These are phyloP conservation scores for Lentinula lateritia DNA, from an alignment of 768 basidiomycete species.

Conservation along the genomic window DNA sequence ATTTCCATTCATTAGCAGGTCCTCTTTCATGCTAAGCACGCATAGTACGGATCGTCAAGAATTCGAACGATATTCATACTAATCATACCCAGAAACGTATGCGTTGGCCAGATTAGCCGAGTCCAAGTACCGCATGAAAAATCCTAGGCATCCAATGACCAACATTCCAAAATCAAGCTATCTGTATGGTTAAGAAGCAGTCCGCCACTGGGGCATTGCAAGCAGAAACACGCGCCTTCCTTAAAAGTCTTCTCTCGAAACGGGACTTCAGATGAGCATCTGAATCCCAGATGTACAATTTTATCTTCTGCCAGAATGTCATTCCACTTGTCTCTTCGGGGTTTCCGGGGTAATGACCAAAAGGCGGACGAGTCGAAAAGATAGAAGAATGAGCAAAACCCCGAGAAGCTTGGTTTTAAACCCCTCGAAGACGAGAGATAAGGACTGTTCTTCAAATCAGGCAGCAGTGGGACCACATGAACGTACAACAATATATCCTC, in stretches of 20 bases:
- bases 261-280: conserved; percentile 16
- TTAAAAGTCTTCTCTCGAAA: conserved; percentile 15
- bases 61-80: neutral
- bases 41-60: neutral
- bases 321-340: neutral
- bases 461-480: neutral
- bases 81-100: conserved; percentile 12
- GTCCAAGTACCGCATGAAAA: conserved; percentile 21
- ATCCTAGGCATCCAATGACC: conserved; percentile 18
- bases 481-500: neutral
- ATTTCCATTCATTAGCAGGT: conserved; percentile 17
- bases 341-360: neutral
- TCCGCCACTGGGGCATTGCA: too few species aligned
- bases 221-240: conserved; percentile 10
- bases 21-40: conserved; percentile 18
- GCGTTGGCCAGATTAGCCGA: conserved; percentile 18
- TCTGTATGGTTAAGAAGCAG: neutral
- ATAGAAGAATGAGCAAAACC: neutral
- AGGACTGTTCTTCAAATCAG: neutral
- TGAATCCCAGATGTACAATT: conserved; percentile 20
- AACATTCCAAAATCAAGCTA: conserved; percentile 20
- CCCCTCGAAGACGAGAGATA: neutral
- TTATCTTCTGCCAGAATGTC: conserved; percentile 10
- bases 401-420: neutral
- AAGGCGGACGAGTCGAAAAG: neutral